Evolutionary conservation across 352 stramenopile genomes (phyloP).

Genomic region (Phytophthora hybrid): DNA sequence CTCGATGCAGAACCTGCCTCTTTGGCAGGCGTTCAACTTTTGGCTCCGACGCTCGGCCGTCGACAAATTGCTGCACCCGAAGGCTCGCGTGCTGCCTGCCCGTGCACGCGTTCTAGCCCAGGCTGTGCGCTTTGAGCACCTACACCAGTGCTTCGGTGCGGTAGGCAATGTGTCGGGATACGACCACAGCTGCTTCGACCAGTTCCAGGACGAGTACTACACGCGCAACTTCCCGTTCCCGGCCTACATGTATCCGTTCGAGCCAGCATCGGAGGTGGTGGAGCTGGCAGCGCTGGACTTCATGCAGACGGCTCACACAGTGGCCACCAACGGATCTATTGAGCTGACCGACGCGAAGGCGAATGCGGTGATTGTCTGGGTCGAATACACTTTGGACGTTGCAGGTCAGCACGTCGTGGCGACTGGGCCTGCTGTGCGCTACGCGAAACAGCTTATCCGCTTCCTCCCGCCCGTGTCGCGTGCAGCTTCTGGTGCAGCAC

Average conservation of each 20-base stretch:
- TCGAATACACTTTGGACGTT: conserved; percentile 69
- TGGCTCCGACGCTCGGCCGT: conserved; percentile 77
- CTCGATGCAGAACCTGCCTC: conserved; percentile 85
- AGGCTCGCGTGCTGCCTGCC: conserved; percentile 61
- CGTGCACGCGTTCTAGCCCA: conserved; percentile 60
- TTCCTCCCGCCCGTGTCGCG: conserved; percentile 51
- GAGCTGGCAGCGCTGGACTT: conserved; percentile 64
- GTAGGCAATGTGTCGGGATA: conserved; percentile 76
- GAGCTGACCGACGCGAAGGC: conserved; percentile 22
- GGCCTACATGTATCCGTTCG: conserved; percentile 83
- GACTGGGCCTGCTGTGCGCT: conserved; percentile 60
- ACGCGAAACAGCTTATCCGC: conserved; percentile 82
- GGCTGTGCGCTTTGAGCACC: conserved; percentile 70
- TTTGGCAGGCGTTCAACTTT: conserved; percentile 88
- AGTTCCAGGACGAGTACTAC: conserved; percentile 77
- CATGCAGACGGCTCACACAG: conserved; percentile 49
- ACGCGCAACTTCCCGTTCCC: conserved; percentile 83
- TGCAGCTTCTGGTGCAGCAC: not conserved
- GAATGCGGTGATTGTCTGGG: conserved; percentile 80
- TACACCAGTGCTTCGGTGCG: conserved; percentile 83
- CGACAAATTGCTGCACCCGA: conserved; percentile 41
- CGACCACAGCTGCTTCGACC: conserved; percentile 78
- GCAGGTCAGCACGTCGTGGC: conserved; percentile 53
- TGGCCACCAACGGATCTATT: conserved; percentile 23
- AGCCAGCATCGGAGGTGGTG: conserved; percentile 43